These are phyloP conservation scores for Russula emetica DNA, from an alignment of 768 basidiomycete genomes.

Conservation along the genomic window DNA sequence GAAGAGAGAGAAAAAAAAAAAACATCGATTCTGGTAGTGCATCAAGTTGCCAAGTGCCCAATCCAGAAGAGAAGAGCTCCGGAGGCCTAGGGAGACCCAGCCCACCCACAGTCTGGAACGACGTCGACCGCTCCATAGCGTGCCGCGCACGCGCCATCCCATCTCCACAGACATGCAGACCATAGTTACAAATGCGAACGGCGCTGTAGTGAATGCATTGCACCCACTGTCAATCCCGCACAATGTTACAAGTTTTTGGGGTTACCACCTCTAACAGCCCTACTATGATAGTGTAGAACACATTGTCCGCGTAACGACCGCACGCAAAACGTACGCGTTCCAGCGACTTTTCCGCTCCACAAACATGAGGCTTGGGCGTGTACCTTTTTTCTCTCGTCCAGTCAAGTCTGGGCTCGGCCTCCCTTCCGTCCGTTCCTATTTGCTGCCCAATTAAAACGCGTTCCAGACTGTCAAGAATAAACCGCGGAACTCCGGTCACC, in stretches of 20 bases:
- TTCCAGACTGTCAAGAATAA: conserved; percentile 5
- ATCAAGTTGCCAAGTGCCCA: neutral
- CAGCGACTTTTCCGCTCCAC: conserved; percentile 27
- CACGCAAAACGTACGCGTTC: conserved; percentile 2
- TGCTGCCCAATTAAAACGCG: conserved; percentile 5
- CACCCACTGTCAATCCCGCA: neutral
- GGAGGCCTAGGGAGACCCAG: too few relatives aligned
- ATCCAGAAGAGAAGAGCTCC: neutral
- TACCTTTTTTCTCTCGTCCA: conserved; percentile 10
- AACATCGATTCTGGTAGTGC: neutral
- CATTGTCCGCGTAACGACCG: conserved; percentile 17
- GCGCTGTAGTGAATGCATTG: neutral
- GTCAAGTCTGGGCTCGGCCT: neutral
- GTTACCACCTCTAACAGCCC: neutral
- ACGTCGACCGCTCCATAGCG: neutral
- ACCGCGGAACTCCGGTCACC: conserved; percentile 1
- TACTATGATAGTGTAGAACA: neutral
- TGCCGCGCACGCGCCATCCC: too few relatives aligned
- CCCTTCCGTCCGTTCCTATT: neutral
- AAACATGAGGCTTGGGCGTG: conserved; percentile 23
- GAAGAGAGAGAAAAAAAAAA: neutral
- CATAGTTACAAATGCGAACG: neutral
- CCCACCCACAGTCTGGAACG: neutral
- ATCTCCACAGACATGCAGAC: neutral
- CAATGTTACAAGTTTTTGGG: neutral